Base-by-base conservation (phyloP, 352 stramenopile genomes). In the Phytopythium kandeliae region DNA sequence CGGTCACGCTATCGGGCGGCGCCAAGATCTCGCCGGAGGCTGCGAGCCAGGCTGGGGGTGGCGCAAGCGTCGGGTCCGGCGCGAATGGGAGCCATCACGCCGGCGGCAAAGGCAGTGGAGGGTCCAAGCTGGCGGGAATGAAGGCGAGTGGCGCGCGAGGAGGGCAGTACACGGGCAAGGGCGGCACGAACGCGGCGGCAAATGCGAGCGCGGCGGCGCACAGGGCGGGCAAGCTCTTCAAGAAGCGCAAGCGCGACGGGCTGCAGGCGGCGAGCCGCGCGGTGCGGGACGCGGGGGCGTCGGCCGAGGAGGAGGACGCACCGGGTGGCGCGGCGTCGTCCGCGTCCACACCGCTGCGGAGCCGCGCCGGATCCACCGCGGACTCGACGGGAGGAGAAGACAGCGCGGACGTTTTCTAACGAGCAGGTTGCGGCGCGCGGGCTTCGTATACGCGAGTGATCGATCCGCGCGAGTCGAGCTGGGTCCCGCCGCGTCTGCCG, bases 391-490 rank as follows among this genome's bases (percentile, higher is more conserved):
- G 61, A 9, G 67, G 62, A 11, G 69, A 68, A 26, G 77, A 86
- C 47, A 81, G 83, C 53, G 60, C 80, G 26, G 77, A 86, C 58
- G 72, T 82, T 44, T 68, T 86, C 11, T 86, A 51, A 25, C 17
- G 48, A 42, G 46, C n/a, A 38, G 19, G 35, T 45, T 34, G 46
- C 21, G 8, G 17, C 28, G 26, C 16, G n/a, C 10, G 22, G 22
- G 17, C 16, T 48, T 25, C 22, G 36, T 48, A 25, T 24, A 40
- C 22, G 26, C 36, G 37, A 22, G 41, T 25, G 41, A 47, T 47
- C 24, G 30, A 41, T 51, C 9, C 15, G 40, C 40, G 31, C 22
- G 40, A 46, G 24, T n/a, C 8, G 22, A 33, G 22, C 22, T 10
- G 24, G 15, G 6, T 11, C n/a, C n/a, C n/a, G n/a, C n/a, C n/a